Percentiles rank a stretch among this genome's conserved stretches.
Conservation (phyloP, 2,329 filamentous ascomycete genomes). For the Coleophoma crateriformis region DNA sequence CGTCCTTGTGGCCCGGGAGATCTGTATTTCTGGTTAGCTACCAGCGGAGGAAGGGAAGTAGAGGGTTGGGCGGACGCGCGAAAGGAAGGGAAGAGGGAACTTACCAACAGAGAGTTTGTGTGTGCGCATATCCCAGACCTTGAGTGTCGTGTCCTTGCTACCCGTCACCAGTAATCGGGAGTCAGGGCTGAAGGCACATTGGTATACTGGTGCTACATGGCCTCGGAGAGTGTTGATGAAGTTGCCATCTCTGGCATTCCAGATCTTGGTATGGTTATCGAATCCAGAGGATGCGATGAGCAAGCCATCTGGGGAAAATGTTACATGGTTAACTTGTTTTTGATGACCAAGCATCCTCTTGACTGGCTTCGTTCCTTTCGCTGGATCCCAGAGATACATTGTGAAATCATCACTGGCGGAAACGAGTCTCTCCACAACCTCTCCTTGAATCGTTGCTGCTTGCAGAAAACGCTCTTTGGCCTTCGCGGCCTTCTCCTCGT, state of each 20-base stretch:
- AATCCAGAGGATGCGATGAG: conserved; percentile 85
- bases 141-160: conserved; percentile 89
- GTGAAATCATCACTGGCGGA: conserved; percentile 95
- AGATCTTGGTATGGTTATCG: conserved; percentile 93
- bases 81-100: conserved; percentile 4
- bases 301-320: conserved; percentile 84
- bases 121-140: conserved; percentile 87
- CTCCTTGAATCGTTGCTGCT: conserved; percentile 70
- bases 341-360: conserved; percentile 90
- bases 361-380: conserved; percentile 72
- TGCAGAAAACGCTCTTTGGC: conserved; percentile 82
- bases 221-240: conserved; percentile 86
- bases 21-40: conserved; percentile 42
- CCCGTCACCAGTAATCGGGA: conserved; percentile 82
- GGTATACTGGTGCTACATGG: conserved; percentile 88
- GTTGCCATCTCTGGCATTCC: conserved; percentile 69
- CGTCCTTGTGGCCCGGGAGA: conserved; percentile 84
- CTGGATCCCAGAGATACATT: conserved; percentile 91
- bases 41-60: background rate
- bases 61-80: conserved; percentile 2
- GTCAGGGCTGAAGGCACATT: conserved; percentile 88
- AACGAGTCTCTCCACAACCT: conserved; percentile 76
- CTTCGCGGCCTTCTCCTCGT: conserved; percentile 66
- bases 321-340: conserved; percentile 94
- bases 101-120: conserved; percentile 62